Conservation (phyloP, 2,329 filamentous ascomycete species). For the Stylonectria norvegica region DNA sequence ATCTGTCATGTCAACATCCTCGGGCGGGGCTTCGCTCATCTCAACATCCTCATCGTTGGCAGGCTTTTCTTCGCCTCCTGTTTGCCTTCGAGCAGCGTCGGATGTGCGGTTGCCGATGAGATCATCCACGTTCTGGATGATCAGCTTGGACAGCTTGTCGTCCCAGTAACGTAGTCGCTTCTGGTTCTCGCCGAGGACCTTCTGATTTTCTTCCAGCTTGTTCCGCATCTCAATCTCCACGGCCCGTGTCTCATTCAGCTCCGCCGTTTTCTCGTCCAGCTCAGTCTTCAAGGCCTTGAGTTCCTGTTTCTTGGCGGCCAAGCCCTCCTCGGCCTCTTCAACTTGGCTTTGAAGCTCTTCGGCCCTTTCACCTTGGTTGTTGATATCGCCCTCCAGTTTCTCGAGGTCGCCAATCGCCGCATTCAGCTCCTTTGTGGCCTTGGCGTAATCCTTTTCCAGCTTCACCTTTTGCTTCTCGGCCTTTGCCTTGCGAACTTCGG, state of each 20-base stretch:
- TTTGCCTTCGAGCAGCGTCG: conserved; percentile 27
- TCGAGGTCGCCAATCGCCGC: conserved; percentile 70
- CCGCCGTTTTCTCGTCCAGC: conserved; percentile 78
- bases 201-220: conserved; percentile 94
- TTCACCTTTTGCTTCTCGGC: conserved; percentile 89
- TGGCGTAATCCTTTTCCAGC: conserved; percentile 76
- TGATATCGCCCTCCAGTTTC: conserved; percentile 73
- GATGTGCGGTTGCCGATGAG: conserved; percentile 44
- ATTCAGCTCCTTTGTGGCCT: conserved; percentile 76
- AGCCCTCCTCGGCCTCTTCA: conserved; percentile 75
- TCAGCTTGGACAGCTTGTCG: conserved; percentile 81
- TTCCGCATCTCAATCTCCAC: conserved; percentile 98
- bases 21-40: conserved; percentile 28
- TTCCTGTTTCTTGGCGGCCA: conserved; percentile 76
- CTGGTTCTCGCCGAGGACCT: conserved; percentile 80
- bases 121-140: conserved; percentile 76
- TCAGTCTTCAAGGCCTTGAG: conserved; percentile 76
- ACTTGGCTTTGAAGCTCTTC: conserved; percentile 69
- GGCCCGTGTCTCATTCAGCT: conserved; percentile 84
- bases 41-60: conserved; percentile 33
- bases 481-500: conserved; percentile 86
- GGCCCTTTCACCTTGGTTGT: conserved; percentile 71
- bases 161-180: conserved; percentile 82
- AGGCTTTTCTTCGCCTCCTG: conserved; percentile 19
- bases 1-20: conserved; percentile 31